Percentiles rank a stretch among this genome's conserved stretches.
Conservation (phyloP, 768 basidiomycete genomes). For the Cubamyces lactineus region DNA sequence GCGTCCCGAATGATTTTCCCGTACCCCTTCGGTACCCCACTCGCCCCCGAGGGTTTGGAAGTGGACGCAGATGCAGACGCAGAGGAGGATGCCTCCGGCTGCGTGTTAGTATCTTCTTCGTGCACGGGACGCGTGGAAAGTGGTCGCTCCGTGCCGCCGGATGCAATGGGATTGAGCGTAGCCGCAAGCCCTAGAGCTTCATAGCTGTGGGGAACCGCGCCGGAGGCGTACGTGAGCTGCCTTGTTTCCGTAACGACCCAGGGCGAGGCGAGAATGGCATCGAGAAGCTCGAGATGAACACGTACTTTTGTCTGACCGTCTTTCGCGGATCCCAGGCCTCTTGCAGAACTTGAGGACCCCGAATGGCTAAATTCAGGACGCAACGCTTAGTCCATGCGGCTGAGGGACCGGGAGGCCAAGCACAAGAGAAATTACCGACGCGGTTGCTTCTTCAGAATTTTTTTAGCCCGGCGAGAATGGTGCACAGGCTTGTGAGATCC, state of each 20-base stretch:
- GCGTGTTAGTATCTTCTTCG: conserved; percentile 18
- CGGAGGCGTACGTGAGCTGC: conserved; percentile 4
- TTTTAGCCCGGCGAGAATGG: conserved; percentile 75
- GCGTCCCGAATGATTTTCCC: conserved; percentile 85
- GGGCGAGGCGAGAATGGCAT: conserved; percentile 7
- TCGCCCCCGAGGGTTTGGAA: conserved; percentile 1
- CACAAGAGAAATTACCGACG: conserved; percentile 47
- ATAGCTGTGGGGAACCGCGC: conserved; percentile 55
- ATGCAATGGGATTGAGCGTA: conserved; percentile 64
- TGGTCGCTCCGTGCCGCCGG: conserved; percentile 67
- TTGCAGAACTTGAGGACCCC: conserved; percentile 79
- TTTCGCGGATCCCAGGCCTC: conserved; percentile 86
- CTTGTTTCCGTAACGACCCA: conserved; percentile 20
- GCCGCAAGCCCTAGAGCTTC: conserved; percentile 73
- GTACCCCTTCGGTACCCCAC: conserved; percentile 58
- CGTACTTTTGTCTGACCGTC: conserved; percentile 92
- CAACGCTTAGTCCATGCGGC: conserved; percentile 24
- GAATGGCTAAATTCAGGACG: conserved; percentile 56
- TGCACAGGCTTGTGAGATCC: conserved; percentile 72
- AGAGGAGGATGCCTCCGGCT: conserved; percentile 29
- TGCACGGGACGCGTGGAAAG: conserved; percentile 19
- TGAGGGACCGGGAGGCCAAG: neutral
- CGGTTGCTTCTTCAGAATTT: conserved; percentile 77
- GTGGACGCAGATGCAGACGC: neutral
- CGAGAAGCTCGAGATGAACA: conserved; percentile 22